Evolutionary conservation across 306 rosid species (phyloP).

Genomic region (Fragaria ananassa): DNA sequence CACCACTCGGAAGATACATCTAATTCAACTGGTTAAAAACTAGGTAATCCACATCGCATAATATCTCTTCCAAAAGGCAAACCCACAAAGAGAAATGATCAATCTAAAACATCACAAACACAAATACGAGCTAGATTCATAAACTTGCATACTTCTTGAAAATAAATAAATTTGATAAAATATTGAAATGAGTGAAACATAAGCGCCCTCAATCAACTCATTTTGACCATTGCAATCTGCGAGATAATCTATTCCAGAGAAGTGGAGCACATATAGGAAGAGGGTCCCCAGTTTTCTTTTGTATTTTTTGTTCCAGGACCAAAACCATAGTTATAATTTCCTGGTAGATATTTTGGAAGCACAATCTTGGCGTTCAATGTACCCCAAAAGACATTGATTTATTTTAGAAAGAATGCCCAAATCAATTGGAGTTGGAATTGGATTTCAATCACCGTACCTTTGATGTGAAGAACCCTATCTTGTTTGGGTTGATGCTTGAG

Average conservation of each 20-base stretch:
- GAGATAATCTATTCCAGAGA: neutral
- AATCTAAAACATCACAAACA: neutral
- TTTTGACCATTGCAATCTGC: neutral
- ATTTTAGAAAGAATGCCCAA: neutral
- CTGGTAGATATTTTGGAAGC: neutral
- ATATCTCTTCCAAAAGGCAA: neutral
- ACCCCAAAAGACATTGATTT: constrained; percentile 1
- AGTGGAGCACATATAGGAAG: neutral
- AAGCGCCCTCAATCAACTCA: neutral
- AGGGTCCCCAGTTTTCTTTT: neutral
- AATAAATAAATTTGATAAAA: neutral
- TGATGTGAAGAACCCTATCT: neutral
- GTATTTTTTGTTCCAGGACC: constrained; percentile 5
- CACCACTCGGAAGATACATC: neutral
- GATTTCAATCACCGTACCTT: constrained; percentile 1
- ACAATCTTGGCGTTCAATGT: constrained; percentile 18
- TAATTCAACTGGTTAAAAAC: neutral
- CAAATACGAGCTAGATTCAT: neutral
- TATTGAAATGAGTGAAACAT: neutral
- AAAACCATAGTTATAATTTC: neutral
- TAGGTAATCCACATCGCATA: neutral
- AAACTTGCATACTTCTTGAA: neutral
- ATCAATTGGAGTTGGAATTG: neutral
- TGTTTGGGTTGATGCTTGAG: constrained; percentile 3
- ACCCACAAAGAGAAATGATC: neutral